A percentile compares a stretch with the other conserved stretches of the same genome.
These are phyloP conservation scores for Cucurbita maxima DNA, from an alignment of 306 rosid species.

Conservation along the genomic window DNA sequence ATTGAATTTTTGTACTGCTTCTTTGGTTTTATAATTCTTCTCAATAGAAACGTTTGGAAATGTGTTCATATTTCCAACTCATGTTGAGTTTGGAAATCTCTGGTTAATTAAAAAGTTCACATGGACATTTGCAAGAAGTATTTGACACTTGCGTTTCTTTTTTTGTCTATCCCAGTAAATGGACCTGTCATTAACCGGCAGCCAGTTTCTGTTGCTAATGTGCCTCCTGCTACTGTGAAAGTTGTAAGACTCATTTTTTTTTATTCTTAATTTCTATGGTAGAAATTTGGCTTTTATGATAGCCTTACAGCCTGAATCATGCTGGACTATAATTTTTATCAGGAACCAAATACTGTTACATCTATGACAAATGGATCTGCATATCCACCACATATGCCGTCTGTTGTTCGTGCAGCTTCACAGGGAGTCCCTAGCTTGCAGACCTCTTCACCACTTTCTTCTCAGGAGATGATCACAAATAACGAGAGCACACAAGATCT, in stretches of 20 bases:
- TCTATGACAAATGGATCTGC: slow-evolving; percentile 59
- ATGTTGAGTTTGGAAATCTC: neutral
- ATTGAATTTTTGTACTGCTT: neutral
- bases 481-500: slow-evolving; percentile 63
- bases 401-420: slow-evolving; percentile 54
- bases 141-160: slow-evolving; percentile 4
- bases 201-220: slow-evolving; percentile 44
- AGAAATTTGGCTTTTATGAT: neutral
- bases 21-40: neutral
- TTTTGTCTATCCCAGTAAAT: slow-evolving; percentile 39
- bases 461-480: slow-evolving; percentile 65
- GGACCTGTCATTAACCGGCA: slow-evolving; percentile 67
- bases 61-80: neutral
- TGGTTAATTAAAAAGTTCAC: neutral
- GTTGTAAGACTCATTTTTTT: slow-evolving; percentile 39
- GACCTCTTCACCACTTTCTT: slow-evolving; percentile 77
- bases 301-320: neutral
- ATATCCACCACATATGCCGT: slow-evolving; percentile 55
- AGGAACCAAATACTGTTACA: slow-evolving; percentile 78
- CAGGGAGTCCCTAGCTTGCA: slow-evolving; percentile 82
- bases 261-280: slow-evolving; percentile 2
- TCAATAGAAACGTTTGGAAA: neutral
- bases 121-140: neutral
- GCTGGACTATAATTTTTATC: slow-evolving; percentile 9
- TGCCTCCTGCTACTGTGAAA: slow-evolving; percentile 74